phyloP scores from a whole-genome alignment of 805 yeast species.

The Starmera amethionina region DNA sequence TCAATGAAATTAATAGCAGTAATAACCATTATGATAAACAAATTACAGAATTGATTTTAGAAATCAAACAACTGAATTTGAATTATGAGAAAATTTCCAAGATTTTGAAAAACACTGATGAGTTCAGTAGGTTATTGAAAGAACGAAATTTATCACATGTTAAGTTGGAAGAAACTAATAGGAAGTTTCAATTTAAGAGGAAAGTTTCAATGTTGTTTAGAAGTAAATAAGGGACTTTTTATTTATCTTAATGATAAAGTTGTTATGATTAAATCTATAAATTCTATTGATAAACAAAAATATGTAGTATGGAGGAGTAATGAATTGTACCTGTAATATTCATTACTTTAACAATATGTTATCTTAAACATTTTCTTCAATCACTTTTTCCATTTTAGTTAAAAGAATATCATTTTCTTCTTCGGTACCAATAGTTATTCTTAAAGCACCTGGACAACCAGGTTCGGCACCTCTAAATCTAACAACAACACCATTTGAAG shows the following conservation, averaged over 20 bases:
- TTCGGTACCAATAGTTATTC: slow-evolving; percentile 80
- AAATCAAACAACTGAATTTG: slow-evolving; percentile 12
- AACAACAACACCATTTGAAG: slow-evolving; percentile 66
- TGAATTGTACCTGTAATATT: not conserved
- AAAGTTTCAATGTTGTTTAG: slow-evolving; percentile 6
- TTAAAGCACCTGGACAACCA: slow-evolving; percentile 80
- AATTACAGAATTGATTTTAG: slow-evolving; percentile 9
- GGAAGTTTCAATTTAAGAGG: slow-evolving; percentile 4
- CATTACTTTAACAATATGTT: not conserved
- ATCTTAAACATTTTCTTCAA: slow-evolving; percentile 12
- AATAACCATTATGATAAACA: slow-evolving; percentile 13
- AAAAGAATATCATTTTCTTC: slow-evolving; percentile 60
- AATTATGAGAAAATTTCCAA: slow-evolving; percentile 11
- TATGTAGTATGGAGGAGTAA: not conserved
- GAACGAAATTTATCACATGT: slow-evolving; percentile 5
- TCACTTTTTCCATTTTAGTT: slow-evolving; percentile 31
- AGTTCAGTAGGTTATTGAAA: slow-evolving; percentile 1
- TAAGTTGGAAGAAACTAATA: slow-evolving; percentile 7
- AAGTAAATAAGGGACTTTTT: no score
- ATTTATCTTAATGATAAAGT: no score
- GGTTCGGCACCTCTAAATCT: slow-evolving; percentile 86
- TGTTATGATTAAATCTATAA: no score
- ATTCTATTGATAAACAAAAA: not conserved
- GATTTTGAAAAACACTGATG: not conserved
- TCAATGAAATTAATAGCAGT: slow-evolving; percentile 8